Conservation (phyloP, 2,329 filamentous ascomycete genomes). For the Ophiocordyceps robertsii region DNA sequence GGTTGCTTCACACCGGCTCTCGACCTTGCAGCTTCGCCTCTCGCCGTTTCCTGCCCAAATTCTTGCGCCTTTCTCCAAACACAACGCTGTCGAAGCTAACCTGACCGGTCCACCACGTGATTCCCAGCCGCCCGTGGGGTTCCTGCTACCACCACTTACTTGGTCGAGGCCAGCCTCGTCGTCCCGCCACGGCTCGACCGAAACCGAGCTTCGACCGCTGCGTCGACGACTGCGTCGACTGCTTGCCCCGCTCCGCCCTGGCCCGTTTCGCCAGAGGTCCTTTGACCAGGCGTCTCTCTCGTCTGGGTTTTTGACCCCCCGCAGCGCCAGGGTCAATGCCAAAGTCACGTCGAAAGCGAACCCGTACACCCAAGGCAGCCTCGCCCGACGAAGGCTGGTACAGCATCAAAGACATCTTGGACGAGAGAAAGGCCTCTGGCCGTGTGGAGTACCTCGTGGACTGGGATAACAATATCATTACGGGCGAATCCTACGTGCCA, state of each 20-base stretch:
- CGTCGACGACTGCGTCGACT: slow-evolving; percentile 13
- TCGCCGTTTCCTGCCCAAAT: no score
- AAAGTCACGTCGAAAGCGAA: slow-evolving; percentile 11
- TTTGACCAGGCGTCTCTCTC: no score
- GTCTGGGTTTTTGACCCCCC: neutral
- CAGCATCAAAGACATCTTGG: slow-evolving; percentile 19
- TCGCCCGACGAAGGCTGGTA: slow-evolving; percentile 17
- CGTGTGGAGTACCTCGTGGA: slow-evolving; percentile 21
- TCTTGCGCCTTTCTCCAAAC: no score
- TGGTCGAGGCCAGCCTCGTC: slow-evolving; percentile 5
- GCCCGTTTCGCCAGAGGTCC: neutral
- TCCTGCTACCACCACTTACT: no score
- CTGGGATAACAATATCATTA: slow-evolving; percentile 20
- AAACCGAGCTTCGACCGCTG: slow-evolving; percentile 17
- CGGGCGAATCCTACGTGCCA: slow-evolving; percentile 17
- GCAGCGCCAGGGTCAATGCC: slow-evolving; percentile 15
- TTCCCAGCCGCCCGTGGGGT: neutral
- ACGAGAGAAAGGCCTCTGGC: slow-evolving; percentile 15
- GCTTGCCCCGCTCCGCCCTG: slow-evolving; percentile 2
- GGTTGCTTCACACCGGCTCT: no score
- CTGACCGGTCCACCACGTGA: neutral
- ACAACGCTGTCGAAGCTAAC: no score
- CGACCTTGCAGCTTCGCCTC: no score
- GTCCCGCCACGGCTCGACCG: slow-evolving; percentile 14
- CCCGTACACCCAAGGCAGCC: slow-evolving; percentile 6